These are phyloP conservation scores for Moesziomyces sp. DNA, from an alignment of 1,284 basidiomycete species.

Conservation along the genomic window DNA sequence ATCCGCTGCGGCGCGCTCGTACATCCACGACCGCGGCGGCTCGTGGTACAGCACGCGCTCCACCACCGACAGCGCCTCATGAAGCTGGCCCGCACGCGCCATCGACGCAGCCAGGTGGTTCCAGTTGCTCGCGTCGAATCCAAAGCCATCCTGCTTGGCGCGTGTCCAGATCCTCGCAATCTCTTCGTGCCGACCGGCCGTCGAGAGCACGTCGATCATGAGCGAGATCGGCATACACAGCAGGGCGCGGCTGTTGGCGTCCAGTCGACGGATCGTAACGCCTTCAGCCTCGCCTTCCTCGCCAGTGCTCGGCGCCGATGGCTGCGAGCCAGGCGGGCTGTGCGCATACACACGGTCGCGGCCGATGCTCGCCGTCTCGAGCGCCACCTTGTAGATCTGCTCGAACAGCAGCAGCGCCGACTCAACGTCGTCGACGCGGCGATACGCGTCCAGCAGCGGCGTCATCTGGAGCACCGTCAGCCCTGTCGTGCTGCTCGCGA, in stretches of 20 bases:
- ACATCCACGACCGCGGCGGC: conserved; percentile 28
- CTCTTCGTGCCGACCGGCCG: conserved; percentile 73
- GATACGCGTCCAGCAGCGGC: conserved; percentile 80
- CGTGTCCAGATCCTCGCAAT: conserved; percentile 78
- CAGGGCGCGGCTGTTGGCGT: conserved; percentile 70
- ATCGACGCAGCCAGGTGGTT: conserved; percentile 84
- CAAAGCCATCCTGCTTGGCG: conserved; percentile 77
- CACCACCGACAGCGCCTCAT: conserved; percentile 83
- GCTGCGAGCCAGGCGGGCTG: conserved; percentile 5
- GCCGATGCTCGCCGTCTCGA: conserved; percentile 38
- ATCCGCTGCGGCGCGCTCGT: conserved; percentile 2
- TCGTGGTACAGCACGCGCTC: conserved; percentile 76
- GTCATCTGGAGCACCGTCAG: conserved; percentile 76
- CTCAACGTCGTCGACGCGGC: conserved; percentile 74
- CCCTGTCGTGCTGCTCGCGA: conserved; percentile 72
- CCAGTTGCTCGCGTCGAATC: conserved; percentile 91
- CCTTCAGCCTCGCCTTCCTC: neutral
- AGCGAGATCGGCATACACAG: conserved; percentile 85
- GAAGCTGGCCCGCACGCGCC: conserved; percentile 80
- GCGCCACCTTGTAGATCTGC: conserved; percentile 74
- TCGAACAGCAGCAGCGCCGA: conserved; percentile 78
- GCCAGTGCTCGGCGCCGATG: neutral
- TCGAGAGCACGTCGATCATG: conserved; percentile 75
- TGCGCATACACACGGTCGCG: conserved; percentile 38
- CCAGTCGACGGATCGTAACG: conserved; percentile 6